phyloP scores from a whole-genome alignment of 495 filamentous ascomycete genomes.

The Aspergillus cavernicola region DNA sequence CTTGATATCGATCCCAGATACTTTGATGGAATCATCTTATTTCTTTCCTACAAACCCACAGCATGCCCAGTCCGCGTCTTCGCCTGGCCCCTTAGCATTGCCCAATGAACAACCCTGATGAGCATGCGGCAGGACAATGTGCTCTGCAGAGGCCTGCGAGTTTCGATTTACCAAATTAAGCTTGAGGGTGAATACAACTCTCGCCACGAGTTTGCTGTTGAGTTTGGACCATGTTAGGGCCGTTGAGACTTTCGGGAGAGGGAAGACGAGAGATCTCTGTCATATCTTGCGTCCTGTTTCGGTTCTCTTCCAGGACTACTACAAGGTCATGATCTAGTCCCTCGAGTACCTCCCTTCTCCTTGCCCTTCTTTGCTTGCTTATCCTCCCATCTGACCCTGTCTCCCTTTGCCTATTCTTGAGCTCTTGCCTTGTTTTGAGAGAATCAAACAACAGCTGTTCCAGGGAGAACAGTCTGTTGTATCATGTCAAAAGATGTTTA shows the following conservation, averaged over 20 bases:
- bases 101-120: conserved; percentile 25
- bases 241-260: conserved; percentile 14
- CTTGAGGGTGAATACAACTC: conserved; percentile 23
- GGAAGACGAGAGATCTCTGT: not conserved
- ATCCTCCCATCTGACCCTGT: not conserved
- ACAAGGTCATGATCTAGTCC: conserved; percentile 26
- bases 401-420: not conserved
- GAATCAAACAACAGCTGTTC: conserved; percentile 2
- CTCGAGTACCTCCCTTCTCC: conserved; percentile 3
- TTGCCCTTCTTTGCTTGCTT: conserved; percentile 7
- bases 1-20: conserved; percentile 24
- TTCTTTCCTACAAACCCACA: conserved; percentile 20
- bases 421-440: not conserved
- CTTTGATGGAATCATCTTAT: conserved; percentile 13
- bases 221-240: conserved; percentile 34
- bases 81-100: conserved; percentile 18
- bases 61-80: conserved; percentile 16
- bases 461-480: conserved; percentile 25
- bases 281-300: not conserved
- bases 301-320: conserved; percentile 11
- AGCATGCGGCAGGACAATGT: conserved; percentile 21
- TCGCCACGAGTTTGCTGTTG: conserved; percentile 36
- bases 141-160: conserved; percentile 25
- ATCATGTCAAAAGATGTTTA: conserved; percentile 19
- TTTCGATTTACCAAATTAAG: conserved; percentile 25